These are phyloP conservation scores for Centrapalus pauciflorus DNA, from an alignment of 129 eudicot species.

Conservation along the genomic window DNA sequence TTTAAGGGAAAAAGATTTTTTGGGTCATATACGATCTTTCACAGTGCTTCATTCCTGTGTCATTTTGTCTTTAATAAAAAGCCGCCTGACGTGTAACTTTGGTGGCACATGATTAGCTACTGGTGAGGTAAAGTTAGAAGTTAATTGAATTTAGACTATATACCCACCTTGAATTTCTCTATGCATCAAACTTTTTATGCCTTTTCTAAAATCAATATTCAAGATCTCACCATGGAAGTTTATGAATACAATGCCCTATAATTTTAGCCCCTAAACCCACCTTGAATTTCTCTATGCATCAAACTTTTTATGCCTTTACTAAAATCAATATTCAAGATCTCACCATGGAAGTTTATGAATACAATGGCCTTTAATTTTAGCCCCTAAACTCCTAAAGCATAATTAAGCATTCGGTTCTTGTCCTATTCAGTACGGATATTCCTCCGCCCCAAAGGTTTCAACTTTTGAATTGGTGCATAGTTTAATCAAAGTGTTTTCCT, in stretches of 20 bases:
- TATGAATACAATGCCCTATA: neutral
- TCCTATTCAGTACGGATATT: neutral
- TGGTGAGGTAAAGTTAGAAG: constrained; percentile 1
- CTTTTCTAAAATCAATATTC: neutral
- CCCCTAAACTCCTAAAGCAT: neutral
- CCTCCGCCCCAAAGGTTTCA: neutral
- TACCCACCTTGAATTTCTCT: neutral
- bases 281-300: neutral
- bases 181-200: neutral
- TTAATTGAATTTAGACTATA: constrained; percentile 1
- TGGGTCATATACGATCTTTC: neutral
- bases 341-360: neutral
- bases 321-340: neutral
- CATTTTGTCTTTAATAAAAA: neutral
- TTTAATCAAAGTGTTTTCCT: neutral
- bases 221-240: neutral
- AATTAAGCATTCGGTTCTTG: neutral
- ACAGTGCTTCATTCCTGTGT: neutral
- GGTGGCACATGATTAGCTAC: constrained; percentile 5
- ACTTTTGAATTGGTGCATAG: neutral
- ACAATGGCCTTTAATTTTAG: neutral
- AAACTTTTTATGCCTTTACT: neutral
- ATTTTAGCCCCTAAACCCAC: neutral
- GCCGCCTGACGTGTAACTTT: neutral
- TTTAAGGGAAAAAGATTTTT: neutral